These are phyloP conservation scores for Podospora anserina DNA, from an alignment of 495 filamentous ascomycete genomes.

Conservation along the genomic window DNA sequence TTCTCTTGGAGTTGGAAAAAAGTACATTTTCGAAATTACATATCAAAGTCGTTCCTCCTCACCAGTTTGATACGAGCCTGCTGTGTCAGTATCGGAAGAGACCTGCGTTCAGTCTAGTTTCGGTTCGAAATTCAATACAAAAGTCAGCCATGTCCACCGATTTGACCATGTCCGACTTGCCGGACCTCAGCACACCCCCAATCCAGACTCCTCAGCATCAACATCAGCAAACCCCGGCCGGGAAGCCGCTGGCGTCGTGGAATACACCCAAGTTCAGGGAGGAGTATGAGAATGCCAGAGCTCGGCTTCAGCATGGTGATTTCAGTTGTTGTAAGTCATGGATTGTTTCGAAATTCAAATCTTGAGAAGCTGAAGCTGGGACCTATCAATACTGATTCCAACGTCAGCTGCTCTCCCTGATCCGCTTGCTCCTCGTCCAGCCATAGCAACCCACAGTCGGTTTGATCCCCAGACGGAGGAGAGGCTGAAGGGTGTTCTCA, in stretches of 20 bases:
- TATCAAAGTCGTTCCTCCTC: not conserved
- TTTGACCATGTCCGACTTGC: not conserved
- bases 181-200: not conserved
- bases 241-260: constrained; percentile 18
- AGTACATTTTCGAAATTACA: not conserved
- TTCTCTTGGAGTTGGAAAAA: not conserved
- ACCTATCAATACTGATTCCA: not conserved
- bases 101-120: too few relatives aligned
- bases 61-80: not conserved
- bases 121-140: not conserved
- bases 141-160: not conserved
- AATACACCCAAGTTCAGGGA: constrained; percentile 45
- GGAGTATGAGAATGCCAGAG: constrained; percentile 48
- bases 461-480: constrained; percentile 35
- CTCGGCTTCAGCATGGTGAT: constrained; percentile 36
- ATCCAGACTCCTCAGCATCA: not conserved
- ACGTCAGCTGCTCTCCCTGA: constrained; percentile 39
- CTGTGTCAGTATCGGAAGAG: too few relatives aligned
- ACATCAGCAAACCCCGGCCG: not conserved
- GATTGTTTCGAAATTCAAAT: too few relatives aligned
- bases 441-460: constrained; percentile 34
- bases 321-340: constrained; percentile 40
- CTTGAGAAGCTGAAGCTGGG: too few relatives aligned
- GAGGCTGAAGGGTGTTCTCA: constrained; percentile 33
- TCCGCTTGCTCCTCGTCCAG: constrained; percentile 37